Percentiles rank a stretch among this genome's conserved stretches.
Conservation (phyloP, 2,329 filamentous ascomycete genomes). For the Allantophomopsis lycopodina region DNA sequence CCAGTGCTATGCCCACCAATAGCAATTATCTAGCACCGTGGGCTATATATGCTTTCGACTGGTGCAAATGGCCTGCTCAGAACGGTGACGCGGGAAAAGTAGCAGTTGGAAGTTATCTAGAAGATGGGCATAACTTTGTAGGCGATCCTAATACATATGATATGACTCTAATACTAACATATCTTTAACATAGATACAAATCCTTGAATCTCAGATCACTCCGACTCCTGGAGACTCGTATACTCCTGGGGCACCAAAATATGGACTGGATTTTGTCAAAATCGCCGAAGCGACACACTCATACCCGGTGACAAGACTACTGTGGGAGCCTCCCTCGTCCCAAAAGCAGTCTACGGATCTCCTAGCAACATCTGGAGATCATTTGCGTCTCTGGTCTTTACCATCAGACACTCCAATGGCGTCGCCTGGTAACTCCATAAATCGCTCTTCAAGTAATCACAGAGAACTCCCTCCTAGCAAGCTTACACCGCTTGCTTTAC, state of each 20-base stretch:
- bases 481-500: constrained; percentile 77
- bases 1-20: constrained; percentile 53
- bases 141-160: constrained; percentile 14
- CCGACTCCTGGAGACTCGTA: constrained; percentile 58
- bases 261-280: constrained; percentile 79
- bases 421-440: constrained; percentile 51
- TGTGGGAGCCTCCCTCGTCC: constrained; percentile 92
- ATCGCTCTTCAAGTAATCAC: constrained; percentile 45
- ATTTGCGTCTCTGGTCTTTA: constrained; percentile 85
- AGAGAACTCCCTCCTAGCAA: constrained; percentile 53
- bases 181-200: constrained; percentile 63
- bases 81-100: constrained; percentile 77
- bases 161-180: background rate
- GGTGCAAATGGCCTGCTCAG: constrained; percentile 94
- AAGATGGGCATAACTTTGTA: constrained; percentile 98
- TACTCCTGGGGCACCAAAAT: constrained; percentile 55
- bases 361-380: constrained; percentile 87
- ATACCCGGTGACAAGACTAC: constrained; percentile 85
- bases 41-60: constrained; percentile 94
- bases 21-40: constrained; percentile 92
- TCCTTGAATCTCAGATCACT: constrained; percentile 73
- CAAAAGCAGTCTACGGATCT: constrained; percentile 94
- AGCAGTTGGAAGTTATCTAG: constrained; percentile 88
- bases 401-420: constrained; percentile 49
- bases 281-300: constrained; percentile 95